Evolutionary conservation across 495 filamentous ascomycete species (phyloP).

Genomic region (Astrothelium subdiscretum): DNA sequence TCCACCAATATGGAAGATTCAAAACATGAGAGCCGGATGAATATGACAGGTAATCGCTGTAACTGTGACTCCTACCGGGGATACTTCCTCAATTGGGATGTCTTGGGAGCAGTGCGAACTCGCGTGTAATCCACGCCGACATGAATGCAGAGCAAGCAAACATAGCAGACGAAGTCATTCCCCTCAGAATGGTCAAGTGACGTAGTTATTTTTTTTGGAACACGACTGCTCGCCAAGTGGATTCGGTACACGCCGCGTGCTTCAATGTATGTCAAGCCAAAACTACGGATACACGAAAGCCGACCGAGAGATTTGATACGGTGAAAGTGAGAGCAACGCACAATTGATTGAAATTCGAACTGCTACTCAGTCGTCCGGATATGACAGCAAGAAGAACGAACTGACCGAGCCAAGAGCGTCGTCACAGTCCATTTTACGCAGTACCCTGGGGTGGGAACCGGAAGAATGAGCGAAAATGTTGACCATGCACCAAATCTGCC

Average conservation of each 20-base stretch:
- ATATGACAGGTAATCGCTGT: not conserved
- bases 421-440: no score
- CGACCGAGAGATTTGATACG: not conserved
- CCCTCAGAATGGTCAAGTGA: not conserved
- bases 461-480: no score
- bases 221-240: not conserved
- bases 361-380: not conserved
- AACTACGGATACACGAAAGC: not conserved
- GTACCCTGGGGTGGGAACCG: no score
- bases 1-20: not conserved
- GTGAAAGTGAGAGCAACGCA: not conserved
- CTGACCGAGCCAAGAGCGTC: not conserved
- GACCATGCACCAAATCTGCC: no score
- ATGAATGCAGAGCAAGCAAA: not conserved
- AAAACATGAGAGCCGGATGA: not conserved
- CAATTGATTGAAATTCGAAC: not conserved
- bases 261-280: not conserved
- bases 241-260: not conserved
- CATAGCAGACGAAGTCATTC: not conserved
- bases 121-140: not conserved
- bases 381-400: not conserved
- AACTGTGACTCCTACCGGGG: not conserved
- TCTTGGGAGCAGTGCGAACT: not conserved
- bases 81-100: not conserved
- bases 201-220: not conserved